Conservation (phyloP, 192 early-diverging fungal genomes). For the Endogone sp. region DNA sequence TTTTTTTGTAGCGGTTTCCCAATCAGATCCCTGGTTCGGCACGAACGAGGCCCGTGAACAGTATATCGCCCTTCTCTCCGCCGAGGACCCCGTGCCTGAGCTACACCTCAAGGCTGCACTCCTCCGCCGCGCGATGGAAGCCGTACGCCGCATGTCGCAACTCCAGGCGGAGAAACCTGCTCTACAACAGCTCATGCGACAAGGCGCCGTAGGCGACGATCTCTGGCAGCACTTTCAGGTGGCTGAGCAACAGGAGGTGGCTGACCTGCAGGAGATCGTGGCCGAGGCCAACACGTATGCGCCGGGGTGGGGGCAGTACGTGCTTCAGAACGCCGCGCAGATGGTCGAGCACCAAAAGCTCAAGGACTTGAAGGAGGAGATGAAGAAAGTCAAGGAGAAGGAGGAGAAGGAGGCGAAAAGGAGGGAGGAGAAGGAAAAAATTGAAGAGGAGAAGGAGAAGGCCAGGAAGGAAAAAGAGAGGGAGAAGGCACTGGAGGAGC, state of each 20-base stretch:
- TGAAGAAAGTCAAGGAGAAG: conserved; percentile 42
- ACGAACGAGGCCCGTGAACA: conserved; percentile 55
- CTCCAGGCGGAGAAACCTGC: conserved; percentile 79
- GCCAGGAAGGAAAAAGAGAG: conserved; percentile 34
- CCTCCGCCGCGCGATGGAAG: conserved; percentile 76
- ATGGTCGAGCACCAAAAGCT: conserved; percentile 63
- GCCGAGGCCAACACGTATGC: conserved; percentile 78
- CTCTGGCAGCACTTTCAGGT: conserved; percentile 68
- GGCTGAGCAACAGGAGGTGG: conserved; percentile 76
- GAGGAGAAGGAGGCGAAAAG: conserved; percentile 40
- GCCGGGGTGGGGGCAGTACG: conserved; percentile 77
- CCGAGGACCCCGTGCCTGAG: conserved; percentile 52
- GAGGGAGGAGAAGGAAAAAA: conserved; percentile 43
- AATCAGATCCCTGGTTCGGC: conserved; percentile 68
- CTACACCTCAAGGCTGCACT: conserved; percentile 68
- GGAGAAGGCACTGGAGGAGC: conserved; percentile 37
- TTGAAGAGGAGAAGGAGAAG: conserved; percentile 36
- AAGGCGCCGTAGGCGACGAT: conserved; percentile 80
- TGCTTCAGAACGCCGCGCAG: conserved; percentile 79
- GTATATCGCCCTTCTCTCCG: conserved; percentile 59
- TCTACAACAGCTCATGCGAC: conserved; percentile 67
- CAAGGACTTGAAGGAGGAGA: conserved; percentile 45
- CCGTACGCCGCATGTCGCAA: conserved; percentile 67
- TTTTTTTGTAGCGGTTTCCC: conserved; percentile 20
- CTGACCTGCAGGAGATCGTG: conserved; percentile 75